These are phyloP conservation scores for Luffa acutangula DNA, from an alignment of 306 rosid species.

Conservation along the genomic window DNA sequence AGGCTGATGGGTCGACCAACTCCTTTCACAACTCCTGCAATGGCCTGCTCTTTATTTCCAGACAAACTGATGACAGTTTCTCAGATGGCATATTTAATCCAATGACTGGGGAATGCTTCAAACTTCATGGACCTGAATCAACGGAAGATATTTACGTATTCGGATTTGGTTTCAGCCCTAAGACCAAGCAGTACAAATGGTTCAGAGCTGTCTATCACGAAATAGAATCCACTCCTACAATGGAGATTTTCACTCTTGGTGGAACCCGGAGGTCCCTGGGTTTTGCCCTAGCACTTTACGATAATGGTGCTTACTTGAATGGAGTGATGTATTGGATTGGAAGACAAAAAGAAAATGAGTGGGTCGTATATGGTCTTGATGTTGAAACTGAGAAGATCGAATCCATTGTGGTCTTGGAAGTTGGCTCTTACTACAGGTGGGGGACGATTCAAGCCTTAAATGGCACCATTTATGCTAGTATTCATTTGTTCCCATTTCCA, in stretches of 20 bases:
- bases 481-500: too few species aligned
- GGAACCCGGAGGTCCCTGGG: neutral
- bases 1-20: too few species aligned
- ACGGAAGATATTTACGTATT: neutral
- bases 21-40: neutral
- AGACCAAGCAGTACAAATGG: neutral
- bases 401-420: too few species aligned
- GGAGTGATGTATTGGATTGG: neutral
- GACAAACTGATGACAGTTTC: rapidly evolving
- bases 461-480: too few species aligned
- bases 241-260: neutral
- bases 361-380: too few species aligned
- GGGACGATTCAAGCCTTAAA: too few species aligned
- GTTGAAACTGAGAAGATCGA: too few species aligned
- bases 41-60: neutral
- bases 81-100: neutral
- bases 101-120: neutral
- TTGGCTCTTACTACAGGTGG: too few species aligned
- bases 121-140: neutral
- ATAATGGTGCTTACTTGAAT: neutral
- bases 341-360: neutral
- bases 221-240: too few species aligned
- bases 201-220: neutral
- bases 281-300: neutral
- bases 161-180: neutral